Conservation (phyloP, 169 alveolate genomes). For the Neospora caninum region DNA sequence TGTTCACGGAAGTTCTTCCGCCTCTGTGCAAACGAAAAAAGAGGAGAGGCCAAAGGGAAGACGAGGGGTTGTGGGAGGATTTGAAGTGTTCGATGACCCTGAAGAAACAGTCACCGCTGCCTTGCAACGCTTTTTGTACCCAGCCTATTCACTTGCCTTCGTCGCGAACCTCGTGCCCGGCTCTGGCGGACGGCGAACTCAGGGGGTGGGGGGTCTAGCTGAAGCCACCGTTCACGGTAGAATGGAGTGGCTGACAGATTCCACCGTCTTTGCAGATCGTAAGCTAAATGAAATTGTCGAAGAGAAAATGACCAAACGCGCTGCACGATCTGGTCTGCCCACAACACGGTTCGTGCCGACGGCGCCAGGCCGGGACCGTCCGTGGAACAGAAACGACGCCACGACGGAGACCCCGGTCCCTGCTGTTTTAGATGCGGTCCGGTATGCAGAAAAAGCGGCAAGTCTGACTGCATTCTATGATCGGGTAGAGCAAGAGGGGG, state of each 20-base stretch:
- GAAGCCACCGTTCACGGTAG: conserved; percentile 8
- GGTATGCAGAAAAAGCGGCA: neutral
- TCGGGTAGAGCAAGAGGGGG: neutral
- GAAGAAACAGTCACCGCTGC: neutral
- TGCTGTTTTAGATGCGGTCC: conserved; percentile 10
- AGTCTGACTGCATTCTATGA: neutral
- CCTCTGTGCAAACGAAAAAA: too few relatives aligned
- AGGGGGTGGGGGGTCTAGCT: conserved; percentile 2
- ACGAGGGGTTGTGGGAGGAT: neutral
- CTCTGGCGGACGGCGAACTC: neutral
- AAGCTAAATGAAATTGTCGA: conserved; percentile 1
- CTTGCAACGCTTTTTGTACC: neutral
- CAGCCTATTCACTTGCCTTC: neutral
- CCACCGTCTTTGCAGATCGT: conserved; percentile 14
- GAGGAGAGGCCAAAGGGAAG: neutral
- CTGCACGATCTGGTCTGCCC: neutral
- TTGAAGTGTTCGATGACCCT: conserved; percentile 17
- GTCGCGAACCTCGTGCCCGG: neutral
- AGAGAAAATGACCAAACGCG: neutral
- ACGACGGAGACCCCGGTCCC: neutral
- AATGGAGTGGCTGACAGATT: conserved; percentile 15
- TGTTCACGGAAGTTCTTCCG: neutral
- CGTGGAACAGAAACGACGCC: neutral
- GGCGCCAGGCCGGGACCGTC: neutral
- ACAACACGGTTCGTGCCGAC: neutral